Evolutionary conservation across 805 yeast genomes (phyloP).

Genomic region (Candida sakaeoensis): DNA sequence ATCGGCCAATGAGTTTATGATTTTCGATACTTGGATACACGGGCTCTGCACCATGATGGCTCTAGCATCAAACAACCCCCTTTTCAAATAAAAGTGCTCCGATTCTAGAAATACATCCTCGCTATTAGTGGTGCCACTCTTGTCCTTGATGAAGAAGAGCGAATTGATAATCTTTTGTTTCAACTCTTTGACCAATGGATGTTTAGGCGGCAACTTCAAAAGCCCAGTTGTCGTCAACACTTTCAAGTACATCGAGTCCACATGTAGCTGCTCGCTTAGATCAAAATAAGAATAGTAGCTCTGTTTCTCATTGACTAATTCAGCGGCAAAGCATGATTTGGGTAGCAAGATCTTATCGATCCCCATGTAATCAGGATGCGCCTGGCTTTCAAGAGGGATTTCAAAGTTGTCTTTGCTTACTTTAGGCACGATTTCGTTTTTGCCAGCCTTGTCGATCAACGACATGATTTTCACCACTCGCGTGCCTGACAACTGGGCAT

Average conservation of each 20-base stretch:
- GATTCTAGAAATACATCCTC: constrained; percentile 21
- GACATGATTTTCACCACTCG: constrained; percentile 29
- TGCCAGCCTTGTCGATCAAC: constrained; percentile 27
- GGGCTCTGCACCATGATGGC: constrained; percentile 33
- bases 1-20: constrained; percentile 20
- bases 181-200: constrained; percentile 24
- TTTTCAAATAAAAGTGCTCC: constrained; percentile 22
- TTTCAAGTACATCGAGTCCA: constrained; percentile 32
- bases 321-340: constrained; percentile 18
- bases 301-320: constrained; percentile 4
- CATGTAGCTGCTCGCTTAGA: constrained; percentile 44
- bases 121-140: constrained; percentile 12
- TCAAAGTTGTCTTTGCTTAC: constrained; percentile 17
- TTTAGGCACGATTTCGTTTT: constrained; percentile 23
- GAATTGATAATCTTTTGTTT: constrained; percentile 18
- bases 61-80: constrained; percentile 23
- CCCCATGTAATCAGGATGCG: constrained; percentile 26
- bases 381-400: constrained; percentile 23
- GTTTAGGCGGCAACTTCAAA: constrained; percentile 31
- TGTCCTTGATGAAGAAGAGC: constrained; percentile 22
- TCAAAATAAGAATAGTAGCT: constrained; percentile 48
- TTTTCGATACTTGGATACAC: constrained; percentile 18
- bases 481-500: constrained; percentile 15
- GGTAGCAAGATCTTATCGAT: constrained; percentile 17
- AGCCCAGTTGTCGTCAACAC: constrained; percentile 31